Evolutionary conservation across 1,284 basidiomycete species (phyloP).

Genomic region (Cutaneotrichosporon mucoides): DNA sequence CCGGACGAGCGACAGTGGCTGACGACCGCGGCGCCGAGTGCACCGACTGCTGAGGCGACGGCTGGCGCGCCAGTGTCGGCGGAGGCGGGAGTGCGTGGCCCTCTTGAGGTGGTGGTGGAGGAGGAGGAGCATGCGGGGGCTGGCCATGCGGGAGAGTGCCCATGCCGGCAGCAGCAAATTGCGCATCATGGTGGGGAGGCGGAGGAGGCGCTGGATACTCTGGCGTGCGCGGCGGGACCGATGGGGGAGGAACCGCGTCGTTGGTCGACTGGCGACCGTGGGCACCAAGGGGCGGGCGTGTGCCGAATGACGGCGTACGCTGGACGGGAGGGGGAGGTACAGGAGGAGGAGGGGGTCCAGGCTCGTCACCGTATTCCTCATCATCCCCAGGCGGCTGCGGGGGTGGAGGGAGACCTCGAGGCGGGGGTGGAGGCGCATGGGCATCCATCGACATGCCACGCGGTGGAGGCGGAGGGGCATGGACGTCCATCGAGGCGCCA

Average conservation of each 20-base stretch:
- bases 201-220: too few relatives aligned
- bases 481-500: neutral
- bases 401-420: conserved; percentile 9
- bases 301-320: conserved; percentile 10
- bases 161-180: too few relatives aligned
- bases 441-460: conserved; percentile 1
- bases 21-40: neutral
- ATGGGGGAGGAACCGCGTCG: too few relatives aligned
- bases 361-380: conserved; percentile 10
- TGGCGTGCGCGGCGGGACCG: too few relatives aligned
- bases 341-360: neutral
- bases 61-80: neutral
- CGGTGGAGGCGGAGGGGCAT: conserved; percentile 11
- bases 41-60: neutral
- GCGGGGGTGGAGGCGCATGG: conserved; percentile 12
- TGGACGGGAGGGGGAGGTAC: conserved; percentile 6
- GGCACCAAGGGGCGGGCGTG: neutral
- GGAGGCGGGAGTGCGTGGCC: neutral
- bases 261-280: too few relatives aligned
- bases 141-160: neutral
- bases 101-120: neutral
- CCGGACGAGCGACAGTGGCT: conserved; percentile 24
- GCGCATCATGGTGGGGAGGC: too few relatives aligned
- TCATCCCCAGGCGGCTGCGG: conserved; percentile 10
- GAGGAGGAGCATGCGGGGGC: neutral